Conservation (phyloP, 495 filamentous ascomycete genomes). For the Penicillium canescens region DNA sequence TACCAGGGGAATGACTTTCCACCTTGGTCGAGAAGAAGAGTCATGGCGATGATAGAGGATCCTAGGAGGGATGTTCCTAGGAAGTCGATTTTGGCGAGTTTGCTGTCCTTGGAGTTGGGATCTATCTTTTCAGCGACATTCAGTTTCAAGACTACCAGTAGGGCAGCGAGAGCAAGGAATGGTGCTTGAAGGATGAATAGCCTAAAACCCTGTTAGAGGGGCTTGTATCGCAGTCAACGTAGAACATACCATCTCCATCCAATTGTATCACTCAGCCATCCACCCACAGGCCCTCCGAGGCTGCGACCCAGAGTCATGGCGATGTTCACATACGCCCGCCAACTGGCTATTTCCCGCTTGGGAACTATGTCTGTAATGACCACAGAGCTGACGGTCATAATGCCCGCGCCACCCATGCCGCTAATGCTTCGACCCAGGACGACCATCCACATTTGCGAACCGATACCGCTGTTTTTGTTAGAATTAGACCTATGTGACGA, state of each 20-base stretch:
- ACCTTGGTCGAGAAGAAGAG: constrained; percentile 59
- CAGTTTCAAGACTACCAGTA: constrained; percentile 47
- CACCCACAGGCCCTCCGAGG: constrained; percentile 64
- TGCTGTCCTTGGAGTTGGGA: not conserved
- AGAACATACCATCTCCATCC: constrained; percentile 66
- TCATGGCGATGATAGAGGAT: constrained; percentile 45
- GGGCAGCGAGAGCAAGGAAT: constrained; percentile 48
- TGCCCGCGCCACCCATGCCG: constrained; percentile 60
- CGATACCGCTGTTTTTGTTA: constrained; percentile 45
- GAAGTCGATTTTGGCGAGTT: constrained; percentile 57
- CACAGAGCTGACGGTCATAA: constrained; percentile 55
- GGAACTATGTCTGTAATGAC: constrained; percentile 70
- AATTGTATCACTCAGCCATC: constrained; percentile 62
- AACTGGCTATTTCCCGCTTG: constrained; percentile 64
- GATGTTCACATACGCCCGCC: constrained; percentile 67
- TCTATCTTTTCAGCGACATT: constrained; percentile 34
- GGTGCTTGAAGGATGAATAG: constrained; percentile 63
- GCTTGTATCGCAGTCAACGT: not conserved
- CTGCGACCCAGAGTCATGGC: constrained; percentile 63
- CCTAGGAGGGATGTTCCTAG: constrained; percentile 53
- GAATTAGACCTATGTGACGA: not conserved
- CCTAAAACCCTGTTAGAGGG: constrained; percentile 33
- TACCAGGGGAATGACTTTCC: constrained; percentile 59
- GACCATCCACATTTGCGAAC: constrained; percentile 50
- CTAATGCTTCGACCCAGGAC: constrained; percentile 59